Percentiles rank a stretch among this genome's conserved stretches.
Conservation (phyloP, 1,139 yeast genomes). For the Casaregolazyma suthepensis region DNA sequence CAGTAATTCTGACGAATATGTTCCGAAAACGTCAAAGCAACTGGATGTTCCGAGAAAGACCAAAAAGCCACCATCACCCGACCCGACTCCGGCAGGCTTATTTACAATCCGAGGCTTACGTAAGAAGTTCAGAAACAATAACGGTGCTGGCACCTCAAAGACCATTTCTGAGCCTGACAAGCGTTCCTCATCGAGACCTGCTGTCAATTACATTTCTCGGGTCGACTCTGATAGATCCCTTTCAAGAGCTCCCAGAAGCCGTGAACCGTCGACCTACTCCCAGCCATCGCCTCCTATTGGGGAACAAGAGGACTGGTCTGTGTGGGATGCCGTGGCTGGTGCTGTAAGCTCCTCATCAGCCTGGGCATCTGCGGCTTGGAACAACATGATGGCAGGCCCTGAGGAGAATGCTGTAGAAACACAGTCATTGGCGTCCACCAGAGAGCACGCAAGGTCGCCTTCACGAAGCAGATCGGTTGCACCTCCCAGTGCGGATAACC, state of each 20-base stretch:
- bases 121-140: not conserved
- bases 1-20: conserved; percentile 1
- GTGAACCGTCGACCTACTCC: not conserved
- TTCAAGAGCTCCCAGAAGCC: not conserved
- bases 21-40: not conserved
- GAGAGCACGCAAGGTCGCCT: not conserved
- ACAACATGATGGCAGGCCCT: not conserved
- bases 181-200: not conserved
- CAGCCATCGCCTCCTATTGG: not conserved
- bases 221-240: not conserved
- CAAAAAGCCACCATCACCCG: not conserved
- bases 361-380: not conserved
- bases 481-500: not conserved
- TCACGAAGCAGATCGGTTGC: not conserved
- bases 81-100: not conserved
- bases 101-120: not conserved
- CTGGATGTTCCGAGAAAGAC: not conserved
- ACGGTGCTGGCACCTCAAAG: not conserved
- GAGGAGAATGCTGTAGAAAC: not conserved
- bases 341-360: not conserved
- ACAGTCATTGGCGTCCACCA: not conserved
- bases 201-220: not conserved
- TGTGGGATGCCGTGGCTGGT: not conserved
- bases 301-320: not conserved
- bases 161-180: not conserved